Evolutionary conservation across 2,329 filamentous ascomycete species (phyloP).

Genomic region (Cordyceps cicadae): DNA sequence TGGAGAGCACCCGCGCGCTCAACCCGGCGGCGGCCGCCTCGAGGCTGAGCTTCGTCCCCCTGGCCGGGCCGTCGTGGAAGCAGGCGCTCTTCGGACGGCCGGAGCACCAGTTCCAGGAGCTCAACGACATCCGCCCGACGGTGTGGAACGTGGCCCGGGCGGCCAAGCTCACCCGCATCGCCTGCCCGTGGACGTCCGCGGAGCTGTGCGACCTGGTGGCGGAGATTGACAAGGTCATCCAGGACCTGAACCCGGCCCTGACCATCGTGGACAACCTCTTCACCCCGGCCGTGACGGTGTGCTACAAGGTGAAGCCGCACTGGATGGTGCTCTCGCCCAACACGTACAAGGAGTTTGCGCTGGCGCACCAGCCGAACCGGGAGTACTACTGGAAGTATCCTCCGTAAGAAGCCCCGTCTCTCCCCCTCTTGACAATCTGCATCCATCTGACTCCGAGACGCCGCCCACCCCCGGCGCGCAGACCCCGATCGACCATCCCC

Average conservation of each 20-base stretch:
- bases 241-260: conserved; percentile 9
- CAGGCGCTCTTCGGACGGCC: conserved; percentile 7
- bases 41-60: conserved; percentile 3
- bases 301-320: conserved; percentile 6
- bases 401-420: background rate
- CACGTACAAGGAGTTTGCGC: conserved; percentile 10
- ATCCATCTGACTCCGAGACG: too few species aligned
- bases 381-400: conserved; percentile 10
- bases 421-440: too few species aligned
- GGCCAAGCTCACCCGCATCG: background rate
- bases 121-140: conserved; percentile 2
- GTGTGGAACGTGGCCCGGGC: conserved; percentile 5
- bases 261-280: conserved; percentile 13
- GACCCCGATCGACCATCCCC: conserved; percentile 1
- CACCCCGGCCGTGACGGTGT: conserved; percentile 10
- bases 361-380: background rate
- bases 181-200: conserved; percentile 8
- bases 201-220: conserved; percentile 6
- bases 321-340: conserved; percentile 12
- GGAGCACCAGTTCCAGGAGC: background rate
- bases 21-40: background rate
- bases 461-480: too few species aligned
- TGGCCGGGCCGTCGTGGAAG: background rate
- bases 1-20: background rate
- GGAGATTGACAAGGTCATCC: conserved; percentile 3